Evolutionary conservation across 306 rosid species (phyloP).

Genomic region (Cicer yamashitae): DNA sequence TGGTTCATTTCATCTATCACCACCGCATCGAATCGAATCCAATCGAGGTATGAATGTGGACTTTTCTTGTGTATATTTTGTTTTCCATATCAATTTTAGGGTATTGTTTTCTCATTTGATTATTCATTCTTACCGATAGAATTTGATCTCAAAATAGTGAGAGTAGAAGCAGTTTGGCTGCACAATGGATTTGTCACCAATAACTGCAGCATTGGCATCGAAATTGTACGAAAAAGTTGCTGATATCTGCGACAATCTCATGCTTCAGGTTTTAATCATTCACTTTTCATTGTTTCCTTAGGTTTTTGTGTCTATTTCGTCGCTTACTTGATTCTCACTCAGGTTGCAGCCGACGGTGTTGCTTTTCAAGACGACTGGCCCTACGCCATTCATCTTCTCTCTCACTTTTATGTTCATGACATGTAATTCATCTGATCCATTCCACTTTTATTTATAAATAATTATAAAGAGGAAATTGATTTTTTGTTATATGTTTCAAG

Average conservation of each 20-base stretch:
- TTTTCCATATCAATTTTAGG: background rate
- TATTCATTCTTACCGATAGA: background rate
- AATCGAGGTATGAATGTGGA: slow-evolving; percentile 30
- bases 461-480: background rate
- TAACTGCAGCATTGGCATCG: slow-evolving; percentile 59
- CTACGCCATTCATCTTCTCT: slow-evolving; percentile 75
- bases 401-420: slow-evolving; percentile 71
- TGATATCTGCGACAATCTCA: slow-evolving; percentile 68
- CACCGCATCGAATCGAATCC: slow-evolving; percentile 8
- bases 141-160: background rate
- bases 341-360: slow-evolving; percentile 85
- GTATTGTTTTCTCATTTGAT: background rate
- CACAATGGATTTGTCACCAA: slow-evolving; percentile 64
- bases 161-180: too few relatives aligned
- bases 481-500: background rate
- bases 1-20: background rate
- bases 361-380: slow-evolving; percentile 83
- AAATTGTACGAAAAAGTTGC: slow-evolving; percentile 68
- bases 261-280: slow-evolving; percentile 62
- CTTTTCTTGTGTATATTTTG: background rate
- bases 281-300: slow-evolving; percentile 1
- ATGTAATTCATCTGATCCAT: slow-evolving; percentile 50
- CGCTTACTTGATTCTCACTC: slow-evolving; percentile 19
- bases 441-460: background rate
- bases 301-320: background rate